Evolutionary conservation across 345 rosid species (phyloP).

Genomic region (Arabis alpina): DNA sequence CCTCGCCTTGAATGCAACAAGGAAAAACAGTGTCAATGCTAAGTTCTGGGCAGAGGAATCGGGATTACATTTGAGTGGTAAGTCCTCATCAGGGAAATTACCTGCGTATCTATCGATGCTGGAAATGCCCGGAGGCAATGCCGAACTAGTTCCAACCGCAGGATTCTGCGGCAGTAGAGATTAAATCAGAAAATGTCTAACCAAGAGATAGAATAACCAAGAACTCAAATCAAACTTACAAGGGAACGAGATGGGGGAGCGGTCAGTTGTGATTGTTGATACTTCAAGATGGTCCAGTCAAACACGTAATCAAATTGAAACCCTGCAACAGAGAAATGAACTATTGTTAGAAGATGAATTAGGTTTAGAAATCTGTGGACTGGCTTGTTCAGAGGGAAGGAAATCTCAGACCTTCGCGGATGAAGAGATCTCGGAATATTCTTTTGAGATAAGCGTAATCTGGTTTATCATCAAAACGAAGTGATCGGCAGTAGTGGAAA

Average conservation of each 20-base stretch:
- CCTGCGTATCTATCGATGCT: constrained; percentile 67
- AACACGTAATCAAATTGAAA: constrained; percentile 91
- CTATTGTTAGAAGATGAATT: background rate
- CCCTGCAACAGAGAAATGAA: constrained; percentile 50
- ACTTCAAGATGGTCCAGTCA: constrained; percentile 96
- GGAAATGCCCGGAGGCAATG: constrained; percentile 55
- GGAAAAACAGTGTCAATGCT: constrained; percentile 21
- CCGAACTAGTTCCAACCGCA: constrained; percentile 76
- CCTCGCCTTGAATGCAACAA: constrained; percentile 53
- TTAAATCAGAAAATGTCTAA: background rate
- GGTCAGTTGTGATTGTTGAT: constrained; percentile 82
- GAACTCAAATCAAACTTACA: constrained; percentile 25
- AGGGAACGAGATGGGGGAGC: constrained; percentile 68
- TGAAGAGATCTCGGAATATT: constrained; percentile 72
- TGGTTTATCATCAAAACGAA: constrained; percentile 77
- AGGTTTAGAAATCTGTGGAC: background rate
- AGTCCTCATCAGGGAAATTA: constrained; percentile 19
- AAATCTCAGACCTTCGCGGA: constrained; percentile 63
- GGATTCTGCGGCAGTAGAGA: constrained; percentile 49
- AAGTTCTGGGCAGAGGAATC: constrained; percentile 5
- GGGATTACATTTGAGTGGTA: constrained; percentile 3
- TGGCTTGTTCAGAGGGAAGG: constrained; percentile 3
- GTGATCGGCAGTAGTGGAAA: constrained; percentile 70
- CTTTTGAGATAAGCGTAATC: constrained; percentile 74
- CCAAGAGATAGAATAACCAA: background rate